Evolutionary conservation across 2,329 filamentous ascomycete genomes (phyloP), one percentile per base, ranked within the genome.

Genomic region (Fusarium armeniacum): DNA sequence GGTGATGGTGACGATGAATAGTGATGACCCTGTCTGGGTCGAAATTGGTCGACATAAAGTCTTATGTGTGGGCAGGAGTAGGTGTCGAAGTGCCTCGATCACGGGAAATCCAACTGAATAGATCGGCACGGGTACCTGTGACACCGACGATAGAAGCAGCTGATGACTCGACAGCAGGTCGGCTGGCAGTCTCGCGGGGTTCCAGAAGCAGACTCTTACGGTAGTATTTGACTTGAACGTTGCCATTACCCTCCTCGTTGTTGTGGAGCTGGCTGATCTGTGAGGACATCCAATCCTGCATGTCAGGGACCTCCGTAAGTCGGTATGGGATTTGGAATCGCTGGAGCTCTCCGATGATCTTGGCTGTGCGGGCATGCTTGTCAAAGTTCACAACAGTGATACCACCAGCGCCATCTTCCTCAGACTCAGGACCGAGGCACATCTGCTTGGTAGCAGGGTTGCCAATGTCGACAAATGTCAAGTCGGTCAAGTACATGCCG

Each of bases 361-460:
- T 96, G 46, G 95, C 94, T 4, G 94, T 98, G 73, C 94, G 93
- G 74, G 90, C 92, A 78, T 98, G 94, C 82, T 98, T 98, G 84
- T 98, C 95, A 75, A 98, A 98, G 81, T 99, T 99, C 85, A 99
- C 93, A 33, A 98, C 93, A 0, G 90, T 89, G 74, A 93, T 86
- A 28, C 89, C 87, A 18, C 88, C 86, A 16, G 90, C 86, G 35
- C 89, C 86, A 32, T 89, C 86, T n/a, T 92, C 88, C 16, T 84
- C 83, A 9, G 84, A 83, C 77, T 85, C 79, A 24, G 73, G 72
- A 26, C 80, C 80, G 5, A 83, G 77, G 7, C 79, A 80, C 22
- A 97, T 87, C 74, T 91, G 91, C 75, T 95, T 93, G 4, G 91
- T 94, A 7, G 93, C 89, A 35, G 93, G 92, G 79, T 98, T 98